Conservation (phyloP, 306 rosid genomes). For the Trifolium subterraneum region DNA sequence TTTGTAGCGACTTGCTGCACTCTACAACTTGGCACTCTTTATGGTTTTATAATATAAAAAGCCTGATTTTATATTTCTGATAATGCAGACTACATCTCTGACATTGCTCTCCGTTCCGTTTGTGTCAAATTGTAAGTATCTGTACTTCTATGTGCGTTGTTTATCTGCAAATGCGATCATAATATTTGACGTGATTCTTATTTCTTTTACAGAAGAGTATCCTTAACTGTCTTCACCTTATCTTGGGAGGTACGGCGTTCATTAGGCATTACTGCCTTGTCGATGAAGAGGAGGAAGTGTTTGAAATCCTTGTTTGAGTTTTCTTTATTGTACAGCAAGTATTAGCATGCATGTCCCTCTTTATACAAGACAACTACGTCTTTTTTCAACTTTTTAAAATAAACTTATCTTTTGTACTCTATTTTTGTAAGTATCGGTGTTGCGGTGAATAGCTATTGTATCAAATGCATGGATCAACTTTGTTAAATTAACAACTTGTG, state of each 20-base stretch:
- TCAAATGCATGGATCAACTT: neutral
- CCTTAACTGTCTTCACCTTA: conserved; percentile 5
- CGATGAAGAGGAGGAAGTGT: conserved; percentile 21
- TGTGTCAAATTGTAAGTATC: conserved; percentile 25
- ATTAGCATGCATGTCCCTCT: neutral
- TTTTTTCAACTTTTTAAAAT: conserved; percentile 15
- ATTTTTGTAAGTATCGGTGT: neutral
- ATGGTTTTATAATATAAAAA: conserved; percentile 8
- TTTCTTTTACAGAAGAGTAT: conserved; percentile 10
- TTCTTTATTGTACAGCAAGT: conserved; percentile 15
- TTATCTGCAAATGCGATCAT: neutral
- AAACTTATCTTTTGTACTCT: neutral
- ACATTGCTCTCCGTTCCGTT: neutral
- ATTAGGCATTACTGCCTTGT: conserved; percentile 13
- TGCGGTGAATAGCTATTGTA: neutral
- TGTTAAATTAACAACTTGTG: neutral
- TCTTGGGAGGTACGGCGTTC: conserved; percentile 8
- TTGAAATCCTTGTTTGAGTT: neutral
- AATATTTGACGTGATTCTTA: conserved; percentile 1
- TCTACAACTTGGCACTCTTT: neutral
- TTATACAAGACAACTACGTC: neutral
- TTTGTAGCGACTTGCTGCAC: conserved; percentile 29
- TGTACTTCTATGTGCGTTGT: neutral
- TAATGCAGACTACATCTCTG: conserved; percentile 16
- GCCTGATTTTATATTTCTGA: conserved; percentile 31